Conservation (phyloP, 148 eudicot genomes). For the Mesembryanthemum crystallinum region DNA sequence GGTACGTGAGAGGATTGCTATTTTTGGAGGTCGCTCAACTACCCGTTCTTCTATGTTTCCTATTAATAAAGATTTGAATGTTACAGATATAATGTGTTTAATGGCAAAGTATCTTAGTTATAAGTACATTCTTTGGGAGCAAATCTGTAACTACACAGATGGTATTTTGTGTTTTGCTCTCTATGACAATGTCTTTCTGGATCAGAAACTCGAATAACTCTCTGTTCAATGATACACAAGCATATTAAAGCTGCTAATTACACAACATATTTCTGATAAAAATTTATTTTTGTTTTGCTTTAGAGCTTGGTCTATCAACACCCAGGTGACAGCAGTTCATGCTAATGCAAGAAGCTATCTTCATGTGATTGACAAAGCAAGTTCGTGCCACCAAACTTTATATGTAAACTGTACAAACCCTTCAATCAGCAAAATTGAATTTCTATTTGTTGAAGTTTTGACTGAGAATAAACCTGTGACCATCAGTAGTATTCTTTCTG, state of each 20-base stretch:
- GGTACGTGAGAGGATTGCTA: constrained; percentile 76
- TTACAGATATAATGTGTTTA: constrained; percentile 5
- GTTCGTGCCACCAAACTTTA: constrained; percentile 22
- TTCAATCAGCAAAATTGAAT: constrained; percentile 14
- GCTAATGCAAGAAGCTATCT: constrained; percentile 28
- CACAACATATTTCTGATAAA: constrained; percentile 28
- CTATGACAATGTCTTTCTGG: constrained; percentile 1
- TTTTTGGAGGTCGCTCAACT: constrained; percentile 47
- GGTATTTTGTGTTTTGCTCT: not conserved
- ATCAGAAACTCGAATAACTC: not conserved
- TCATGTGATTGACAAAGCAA: constrained; percentile 25
- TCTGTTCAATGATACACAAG: constrained; percentile 9
- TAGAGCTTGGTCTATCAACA: constrained; percentile 83
- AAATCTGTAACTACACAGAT: constrained; percentile 10
- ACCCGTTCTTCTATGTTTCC: constrained; percentile 32
- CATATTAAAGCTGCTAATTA: constrained; percentile 9
- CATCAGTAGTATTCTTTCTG: constrained; percentile 8
- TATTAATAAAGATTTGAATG: constrained; percentile 24
- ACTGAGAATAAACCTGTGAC: constrained; percentile 16
- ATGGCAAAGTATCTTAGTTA: constrained; percentile 1
- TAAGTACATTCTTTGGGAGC: constrained; percentile 23
- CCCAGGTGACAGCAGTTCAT: constrained; percentile 70
- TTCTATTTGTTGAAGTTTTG: constrained; percentile 14
- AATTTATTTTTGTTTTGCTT: constrained; percentile 38
- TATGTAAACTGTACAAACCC: constrained; percentile 23